A percentile compares a stretch with the other conserved stretches of the same genome.
phyloP scores from a whole-genome alignment of 2,329 filamentous ascomycete genomes.

The Pyrenochaeta sp. region DNA sequence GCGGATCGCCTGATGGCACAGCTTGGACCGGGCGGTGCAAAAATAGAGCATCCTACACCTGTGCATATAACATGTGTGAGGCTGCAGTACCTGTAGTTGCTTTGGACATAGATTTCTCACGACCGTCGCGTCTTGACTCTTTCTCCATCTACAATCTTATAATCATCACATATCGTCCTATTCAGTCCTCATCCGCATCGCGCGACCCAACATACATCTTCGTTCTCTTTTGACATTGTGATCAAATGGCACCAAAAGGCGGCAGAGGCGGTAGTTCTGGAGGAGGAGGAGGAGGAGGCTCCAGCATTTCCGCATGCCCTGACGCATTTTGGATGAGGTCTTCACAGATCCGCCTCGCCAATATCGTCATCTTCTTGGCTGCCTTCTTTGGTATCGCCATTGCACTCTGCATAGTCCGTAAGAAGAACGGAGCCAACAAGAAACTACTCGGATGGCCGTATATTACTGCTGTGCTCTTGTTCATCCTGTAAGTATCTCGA shows the following conservation, averaged over 20 bases:
- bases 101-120: constrained; percentile 1
- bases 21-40: constrained; percentile 8
- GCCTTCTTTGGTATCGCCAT: constrained; percentile 28
- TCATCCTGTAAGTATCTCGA: constrained; percentile 28
- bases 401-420: constrained; percentile 23
- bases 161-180: too few species aligned
- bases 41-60: constrained; percentile 22
- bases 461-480: constrained; percentile 15
- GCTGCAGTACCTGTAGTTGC: constrained; percentile 14
- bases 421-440: constrained; percentile 25
- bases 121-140: background rate
- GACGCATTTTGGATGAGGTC: constrained; percentile 16
- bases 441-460: constrained; percentile 31
- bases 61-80: constrained; percentile 19
- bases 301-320: constrained; percentile 18
- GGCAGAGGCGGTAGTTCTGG: constrained; percentile 20
- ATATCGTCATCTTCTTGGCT: constrained; percentile 24
- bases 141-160: too few species aligned
- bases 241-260: constrained; percentile 30
- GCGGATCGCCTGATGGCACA: constrained; percentile 8
- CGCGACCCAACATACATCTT: too few species aligned
- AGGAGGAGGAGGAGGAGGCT: constrained; percentile 6
- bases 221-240: too few species aligned
- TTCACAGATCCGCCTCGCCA: constrained; percentile 23
- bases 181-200: too few species aligned